Evolutionary conservation across 169 alveolate species (phyloP), one percentile per base, ranked within the genome.

Genomic region (Plasmodium gallinaceum): DNA sequence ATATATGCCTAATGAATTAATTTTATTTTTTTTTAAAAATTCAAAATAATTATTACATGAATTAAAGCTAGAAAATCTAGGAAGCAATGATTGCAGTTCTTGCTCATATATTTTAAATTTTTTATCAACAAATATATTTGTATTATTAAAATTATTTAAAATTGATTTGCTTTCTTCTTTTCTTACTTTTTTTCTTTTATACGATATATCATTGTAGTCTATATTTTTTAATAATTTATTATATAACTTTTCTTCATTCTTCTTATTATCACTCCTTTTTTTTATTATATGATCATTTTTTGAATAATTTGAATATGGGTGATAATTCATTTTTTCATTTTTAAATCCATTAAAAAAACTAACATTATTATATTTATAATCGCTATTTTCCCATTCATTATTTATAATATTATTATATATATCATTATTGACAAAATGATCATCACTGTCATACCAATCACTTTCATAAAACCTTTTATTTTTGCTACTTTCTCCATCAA

Each of bases 31-130:
- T 18, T 60, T 32, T 51, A 83, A 54, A 18, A 24, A 39, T 8
- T 68, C 74, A 18, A 86, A 42, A 52, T 66, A 70, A 12, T 7
- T 26, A 6, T 26, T 72, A 22, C 18, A 8, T 4, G 48, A 69
- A 71, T 71, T 69, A 64, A 86, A 86, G 37, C 92, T 86, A 12
- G 92, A 70, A 42, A 46, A 86, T 58, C 60, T 61, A 10, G 92
- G 92, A 12, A 86, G 88, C 45, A 72, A 37, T 5, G 92, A 87
- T 45, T 86, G 92, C n/a, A 86, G 42, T 7, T 71, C 72, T 52
- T 86, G 72, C 2, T 86, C 88, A 52, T 71, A 86, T 14, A 69
- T 60, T 42, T 71, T 70, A 58, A 86, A 69, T 18, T 86, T 86
- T 32, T 61, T 86, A 73, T 72, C 87, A n/a, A 86, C 80, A 46